Conservation (phyloP, 2,329 filamentous ascomycete genomes). For the Atkinsonella hypoxylon region DNA sequence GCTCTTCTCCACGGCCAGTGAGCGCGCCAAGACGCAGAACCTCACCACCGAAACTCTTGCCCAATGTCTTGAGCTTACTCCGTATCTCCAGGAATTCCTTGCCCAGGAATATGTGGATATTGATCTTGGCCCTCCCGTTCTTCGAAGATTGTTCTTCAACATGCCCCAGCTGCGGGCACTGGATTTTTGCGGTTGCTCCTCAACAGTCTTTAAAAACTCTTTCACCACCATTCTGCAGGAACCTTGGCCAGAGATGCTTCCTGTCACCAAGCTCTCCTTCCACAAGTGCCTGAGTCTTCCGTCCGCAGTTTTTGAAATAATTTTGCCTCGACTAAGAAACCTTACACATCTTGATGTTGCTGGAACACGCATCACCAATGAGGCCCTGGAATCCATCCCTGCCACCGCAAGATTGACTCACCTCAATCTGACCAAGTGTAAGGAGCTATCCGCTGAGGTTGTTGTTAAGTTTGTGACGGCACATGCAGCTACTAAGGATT, state of each 20-base stretch:
- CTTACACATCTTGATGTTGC: slow-evolving; percentile 72
- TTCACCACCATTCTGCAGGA: slow-evolving; percentile 45
- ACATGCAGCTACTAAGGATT: slow-evolving; percentile 55
- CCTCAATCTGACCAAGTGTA: slow-evolving; percentile 67
- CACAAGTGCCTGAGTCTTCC: slow-evolving; percentile 69
- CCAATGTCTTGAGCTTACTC: slow-evolving; percentile 58
- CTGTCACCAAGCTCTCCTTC: slow-evolving; percentile 57
- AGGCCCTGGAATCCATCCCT: slow-evolving; percentile 58
- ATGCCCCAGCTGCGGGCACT: slow-evolving; percentile 53
- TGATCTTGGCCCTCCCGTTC: slow-evolving; percentile 55
- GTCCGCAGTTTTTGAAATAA: slow-evolving; percentile 50
- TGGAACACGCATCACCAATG: slow-evolving; percentile 63
- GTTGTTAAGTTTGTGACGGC: slow-evolving; percentile 60
- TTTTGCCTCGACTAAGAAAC: slow-evolving; percentile 57
- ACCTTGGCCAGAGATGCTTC: slow-evolving; percentile 41
- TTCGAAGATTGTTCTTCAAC: slow-evolving; percentile 58
- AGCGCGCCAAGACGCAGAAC: slow-evolving; percentile 64
- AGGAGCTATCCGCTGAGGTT: slow-evolving; percentile 49
- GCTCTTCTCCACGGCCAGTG: slow-evolving; percentile 61
- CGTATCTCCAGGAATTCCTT: slow-evolving; percentile 65
- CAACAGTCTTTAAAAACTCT: slow-evolving; percentile 50
- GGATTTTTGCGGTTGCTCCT: slow-evolving; percentile 69
- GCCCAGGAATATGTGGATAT: slow-evolving; percentile 72
- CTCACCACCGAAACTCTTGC: slow-evolving; percentile 62
- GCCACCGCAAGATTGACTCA: slow-evolving; percentile 62